Base-by-base conservation (phyloP, 306 rosid species). In the Psophocarpus tetragonolobus region DNA sequence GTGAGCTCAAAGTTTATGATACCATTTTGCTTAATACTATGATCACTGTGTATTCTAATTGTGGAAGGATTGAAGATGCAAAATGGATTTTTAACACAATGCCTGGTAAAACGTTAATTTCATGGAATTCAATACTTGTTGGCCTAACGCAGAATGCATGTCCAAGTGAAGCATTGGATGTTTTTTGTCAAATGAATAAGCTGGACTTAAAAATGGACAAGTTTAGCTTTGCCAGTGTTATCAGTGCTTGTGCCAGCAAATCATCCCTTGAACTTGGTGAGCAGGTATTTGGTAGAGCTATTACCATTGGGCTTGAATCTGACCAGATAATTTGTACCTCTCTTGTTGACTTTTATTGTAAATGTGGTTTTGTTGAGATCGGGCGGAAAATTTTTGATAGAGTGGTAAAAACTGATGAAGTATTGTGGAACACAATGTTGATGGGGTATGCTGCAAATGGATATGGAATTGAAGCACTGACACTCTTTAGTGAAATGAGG, bases 381-480 rank as follows among this genome's bases (percentile, higher is more conserved):
- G 97, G 90, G 30, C 74, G 63, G 21, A 85, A 82, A 76, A 53
- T 89, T 78, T 90, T 92, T 74, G 81, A 90, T 71, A 63, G 78
- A 79, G 85, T 86, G 90, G n/a, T 70, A 3, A 86, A 87, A 90
- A 77, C 67, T 21, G 89, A 90, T 63, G 92, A 85, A 83, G 89
- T 90, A 33, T 81, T 93, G 44, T 92, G 97, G 97, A 92, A 92
- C 56, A 75, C 96, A 24, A 87, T 92, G 91, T 64, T 92, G 80
- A 90, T 80, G 82, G 97, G 97, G 53, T 92, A 89, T 82, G 97
- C 96, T 6, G 83, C 93, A 81, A 92, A 90, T 85, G 97, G 97
- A 73, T 68, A 75, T 65, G 97, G 97, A 85, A 71, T 45, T 38
- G 92, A 90, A 84, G 92, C 93, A 32, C 64, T 90, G 45, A 72